These are phyloP conservation scores for Wickerhamiella sergipiensis DNA, from an alignment of 805 yeast species.

Conservation along the genomic window DNA sequence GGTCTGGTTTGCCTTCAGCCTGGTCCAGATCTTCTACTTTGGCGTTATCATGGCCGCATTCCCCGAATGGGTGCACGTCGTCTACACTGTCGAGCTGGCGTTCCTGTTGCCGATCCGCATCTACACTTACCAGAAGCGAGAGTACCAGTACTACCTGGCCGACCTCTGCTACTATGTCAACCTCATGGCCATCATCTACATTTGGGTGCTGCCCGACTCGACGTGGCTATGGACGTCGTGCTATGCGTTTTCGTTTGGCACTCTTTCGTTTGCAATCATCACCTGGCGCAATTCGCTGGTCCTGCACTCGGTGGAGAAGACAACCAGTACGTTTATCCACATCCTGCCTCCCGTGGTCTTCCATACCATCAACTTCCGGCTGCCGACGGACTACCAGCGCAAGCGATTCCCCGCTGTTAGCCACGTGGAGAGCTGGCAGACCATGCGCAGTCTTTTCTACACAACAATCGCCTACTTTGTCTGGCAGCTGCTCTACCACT, in stretches of 20 bases:
- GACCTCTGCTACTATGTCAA: slow-evolving; percentile 91
- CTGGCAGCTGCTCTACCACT: slow-evolving; percentile 87
- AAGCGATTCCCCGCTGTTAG: slow-evolving; percentile 72
- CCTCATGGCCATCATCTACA: slow-evolving; percentile 45
- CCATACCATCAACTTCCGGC: slow-evolving; percentile 73
- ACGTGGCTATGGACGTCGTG: slow-evolving; percentile 63
- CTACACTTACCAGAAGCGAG: slow-evolving; percentile 64
- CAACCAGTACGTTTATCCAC: slow-evolving; percentile 83
- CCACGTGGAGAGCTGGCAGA: slow-evolving; percentile 54
- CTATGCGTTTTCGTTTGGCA: slow-evolving; percentile 78
- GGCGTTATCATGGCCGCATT: slow-evolving; percentile 68
- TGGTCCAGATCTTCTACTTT: slow-evolving; percentile 49
- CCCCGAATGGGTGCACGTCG: slow-evolving; percentile 64
- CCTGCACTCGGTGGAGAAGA: slow-evolving; percentile 80
- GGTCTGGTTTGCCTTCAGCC: slow-evolving; percentile 60
- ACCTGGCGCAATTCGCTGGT: slow-evolving; percentile 94
- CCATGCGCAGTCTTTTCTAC: slow-evolving; percentile 54
- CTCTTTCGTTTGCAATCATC: slow-evolving; percentile 82
- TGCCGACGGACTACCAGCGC: slow-evolving; percentile 37
- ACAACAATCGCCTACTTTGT: slow-evolving; percentile 71
- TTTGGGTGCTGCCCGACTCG: slow-evolving; percentile 76
- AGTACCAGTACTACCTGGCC: slow-evolving; percentile 78
- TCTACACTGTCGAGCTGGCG: slow-evolving; percentile 48
- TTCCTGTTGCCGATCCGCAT: slow-evolving; percentile 73
- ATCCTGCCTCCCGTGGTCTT: slow-evolving; percentile 78